Base-by-base conservation (phyloP, 345 rosid species). In the Stellera chamaejasme region DNA sequence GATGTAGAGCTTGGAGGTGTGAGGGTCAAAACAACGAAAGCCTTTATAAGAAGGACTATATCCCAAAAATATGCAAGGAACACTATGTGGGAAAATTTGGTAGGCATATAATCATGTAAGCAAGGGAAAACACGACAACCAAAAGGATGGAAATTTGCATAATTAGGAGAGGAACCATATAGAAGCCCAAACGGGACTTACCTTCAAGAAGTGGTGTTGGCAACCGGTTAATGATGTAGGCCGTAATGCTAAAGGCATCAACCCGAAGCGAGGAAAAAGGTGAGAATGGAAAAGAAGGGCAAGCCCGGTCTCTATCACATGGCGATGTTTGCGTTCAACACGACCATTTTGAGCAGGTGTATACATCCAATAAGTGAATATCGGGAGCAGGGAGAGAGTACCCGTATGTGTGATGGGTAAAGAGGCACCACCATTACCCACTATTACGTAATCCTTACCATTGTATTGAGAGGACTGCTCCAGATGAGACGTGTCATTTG, bases 391-490 rank as follows among this genome's bases (percentile, higher is more conserved):
- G n/a, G n/a, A 23, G 26, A 48, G 1, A 6, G 13, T 44, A 26
- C 50, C 7, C 0, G 42, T 57, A 41, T 58, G 62, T 11, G 58
- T 49, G 16, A 43, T 58, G 43, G 57, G 47, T 50, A 65, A 14
- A 5, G 58, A 44, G 2, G 26, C n/a, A n/a, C n/a, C 46, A 50
- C 48, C 46, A 32, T 65, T 65, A 8, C 48, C 45, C 3, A 58
- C 48, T 15, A 65, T 52, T 7, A 65, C 47, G 19, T 0, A 19
- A 44, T 65, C 63, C 55, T 57, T 50, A 56, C 62, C 32, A 13
- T 13, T 65, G 52, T 65, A 65, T 5, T 6, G 46, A 14, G 55
- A 26, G n/a, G n/a, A n/a, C n/a, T 47, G 32, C 2, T 45, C 55
- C 48, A 46, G 41, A 6, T 10, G 36, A 13, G 56, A 14, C 0